These are phyloP conservation scores for Aspergillus fructus DNA, from an alignment of 2,329 filamentous ascomycete genomes.

Conservation along the genomic window DNA sequence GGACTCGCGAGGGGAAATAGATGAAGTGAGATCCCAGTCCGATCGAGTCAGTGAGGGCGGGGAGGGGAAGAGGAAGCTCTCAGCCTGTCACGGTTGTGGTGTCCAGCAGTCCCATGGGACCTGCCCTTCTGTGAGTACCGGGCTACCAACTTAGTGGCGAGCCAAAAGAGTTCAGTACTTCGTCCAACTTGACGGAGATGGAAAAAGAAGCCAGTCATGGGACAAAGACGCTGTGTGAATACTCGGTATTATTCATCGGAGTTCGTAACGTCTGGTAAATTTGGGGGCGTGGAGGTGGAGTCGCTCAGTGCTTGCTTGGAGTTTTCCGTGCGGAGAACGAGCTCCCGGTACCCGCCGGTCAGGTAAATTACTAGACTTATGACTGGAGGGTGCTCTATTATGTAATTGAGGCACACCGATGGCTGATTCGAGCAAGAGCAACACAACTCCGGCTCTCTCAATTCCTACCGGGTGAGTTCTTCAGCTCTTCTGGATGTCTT, in stretches of 20 bases:
- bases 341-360: not conserved
- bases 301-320: not conserved
- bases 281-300: not conserved
- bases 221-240: not conserved
- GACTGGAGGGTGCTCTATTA: not conserved
- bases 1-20: slow-evolving; percentile 4
- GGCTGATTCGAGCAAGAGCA: not conserved
- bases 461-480: not conserved
- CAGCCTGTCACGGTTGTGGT: not conserved
- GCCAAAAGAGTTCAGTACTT: not conserved
- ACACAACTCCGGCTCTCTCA: not conserved
- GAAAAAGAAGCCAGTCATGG: not conserved
- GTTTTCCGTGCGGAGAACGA: not conserved
- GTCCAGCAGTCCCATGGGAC: slow-evolving; percentile 1
- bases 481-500: not conserved
- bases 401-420: not conserved
- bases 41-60: not conserved
- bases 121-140: not conserved
- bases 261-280: not conserved
- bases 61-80: not conserved
- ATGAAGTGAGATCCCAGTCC: not conserved
- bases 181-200: not conserved
- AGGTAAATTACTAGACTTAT: not conserved
- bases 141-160: not conserved
- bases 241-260: not conserved